These are phyloP conservation scores for Blastobotrys attinorum DNA, from an alignment of 805 yeast genomes.

Conservation along the genomic window DNA sequence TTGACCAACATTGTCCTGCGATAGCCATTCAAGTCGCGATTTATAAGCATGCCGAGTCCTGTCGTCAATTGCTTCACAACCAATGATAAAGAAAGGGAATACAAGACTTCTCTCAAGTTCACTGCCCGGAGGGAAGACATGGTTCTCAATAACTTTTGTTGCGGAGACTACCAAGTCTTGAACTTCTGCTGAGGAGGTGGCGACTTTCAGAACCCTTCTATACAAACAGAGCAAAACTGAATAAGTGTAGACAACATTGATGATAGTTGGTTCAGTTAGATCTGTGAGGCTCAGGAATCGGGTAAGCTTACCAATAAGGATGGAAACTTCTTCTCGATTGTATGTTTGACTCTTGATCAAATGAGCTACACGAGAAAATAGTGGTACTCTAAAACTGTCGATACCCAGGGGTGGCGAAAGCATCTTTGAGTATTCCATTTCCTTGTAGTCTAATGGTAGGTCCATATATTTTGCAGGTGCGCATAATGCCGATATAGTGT, in stretches of 20 bases:
- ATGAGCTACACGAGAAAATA: background rate
- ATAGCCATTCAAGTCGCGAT: slow-evolving; percentile 35
- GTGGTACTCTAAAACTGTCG: background rate
- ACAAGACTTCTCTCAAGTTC: slow-evolving; percentile 49
- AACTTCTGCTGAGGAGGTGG: slow-evolving; percentile 38
- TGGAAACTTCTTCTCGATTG: background rate
- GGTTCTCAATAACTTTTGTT: slow-evolving; percentile 29
- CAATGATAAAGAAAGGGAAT: slow-evolving; percentile 49
- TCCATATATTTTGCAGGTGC: background rate
- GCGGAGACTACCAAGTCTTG: slow-evolving; percentile 40
- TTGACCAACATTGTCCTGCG: slow-evolving; percentile 36
- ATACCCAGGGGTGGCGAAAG: background rate
- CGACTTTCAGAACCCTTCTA: slow-evolving; percentile 45
- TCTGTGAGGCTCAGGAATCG: no score
- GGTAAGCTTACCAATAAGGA: background rate
- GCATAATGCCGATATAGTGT: slow-evolving; percentile 34
- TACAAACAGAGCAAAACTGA: slow-evolving; percentile 50
- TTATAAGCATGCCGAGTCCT: slow-evolving; percentile 31
- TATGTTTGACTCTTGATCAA: no score
- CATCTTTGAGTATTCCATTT: no score
- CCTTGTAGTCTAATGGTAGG: no score
- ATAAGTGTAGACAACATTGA: slow-evolving; percentile 36
- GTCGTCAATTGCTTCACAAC: slow-evolving; percentile 43
- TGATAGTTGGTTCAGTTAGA: slow-evolving; percentile 18
- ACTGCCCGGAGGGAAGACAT: slow-evolving; percentile 38